phyloP scores from a whole-genome alignment of 2,329 filamentous ascomycete species.

The Phoma sp. region DNA sequence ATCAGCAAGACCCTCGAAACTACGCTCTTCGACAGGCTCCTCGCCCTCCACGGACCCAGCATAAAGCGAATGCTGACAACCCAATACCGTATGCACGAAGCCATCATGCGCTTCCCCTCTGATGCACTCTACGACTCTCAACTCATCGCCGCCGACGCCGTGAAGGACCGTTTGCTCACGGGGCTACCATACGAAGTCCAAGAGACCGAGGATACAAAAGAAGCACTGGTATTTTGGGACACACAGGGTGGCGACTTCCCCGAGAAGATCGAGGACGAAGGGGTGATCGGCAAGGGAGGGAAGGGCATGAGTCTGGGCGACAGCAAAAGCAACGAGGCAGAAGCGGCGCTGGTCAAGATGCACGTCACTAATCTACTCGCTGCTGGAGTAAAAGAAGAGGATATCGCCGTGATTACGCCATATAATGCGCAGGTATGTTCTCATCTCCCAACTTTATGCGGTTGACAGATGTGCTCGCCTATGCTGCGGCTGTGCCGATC shows the following conservation, averaged over 20 bases:
- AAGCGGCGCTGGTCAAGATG: conserved; percentile 78
- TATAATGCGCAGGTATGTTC: conserved; percentile 84
- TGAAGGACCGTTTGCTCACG: conserved; percentile 76
- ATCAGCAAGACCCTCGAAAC: conserved; percentile 72
- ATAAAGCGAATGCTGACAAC: conserved; percentile 97
- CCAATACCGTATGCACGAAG: conserved; percentile 97
- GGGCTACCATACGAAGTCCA: conserved; percentile 80
- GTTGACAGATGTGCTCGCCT: conserved; percentile 10
- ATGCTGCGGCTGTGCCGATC: conserved; percentile 13
- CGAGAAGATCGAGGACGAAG: conserved; percentile 80
- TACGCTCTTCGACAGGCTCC: conserved; percentile 91
- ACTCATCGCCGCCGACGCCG: conserved; percentile 80
- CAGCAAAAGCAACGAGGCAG: conserved; percentile 92
- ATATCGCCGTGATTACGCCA: conserved; percentile 93
- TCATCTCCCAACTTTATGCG: conserved; percentile 9
- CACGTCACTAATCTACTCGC: conserved; percentile 80
- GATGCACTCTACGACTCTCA: conserved; percentile 84
- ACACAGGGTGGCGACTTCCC: conserved; percentile 94
- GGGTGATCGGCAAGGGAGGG: conserved; percentile 57
- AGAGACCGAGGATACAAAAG: conserved; percentile 83
- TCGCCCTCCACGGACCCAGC: conserved; percentile 77
- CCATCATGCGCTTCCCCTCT: conserved; percentile 94
- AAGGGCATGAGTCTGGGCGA: conserved; percentile 66
- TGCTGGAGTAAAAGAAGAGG: conserved; percentile 79
- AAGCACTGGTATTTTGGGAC: conserved; percentile 92